Conservation (phyloP, 306 rosid species). For the Dicorynia guianensis region DNA sequence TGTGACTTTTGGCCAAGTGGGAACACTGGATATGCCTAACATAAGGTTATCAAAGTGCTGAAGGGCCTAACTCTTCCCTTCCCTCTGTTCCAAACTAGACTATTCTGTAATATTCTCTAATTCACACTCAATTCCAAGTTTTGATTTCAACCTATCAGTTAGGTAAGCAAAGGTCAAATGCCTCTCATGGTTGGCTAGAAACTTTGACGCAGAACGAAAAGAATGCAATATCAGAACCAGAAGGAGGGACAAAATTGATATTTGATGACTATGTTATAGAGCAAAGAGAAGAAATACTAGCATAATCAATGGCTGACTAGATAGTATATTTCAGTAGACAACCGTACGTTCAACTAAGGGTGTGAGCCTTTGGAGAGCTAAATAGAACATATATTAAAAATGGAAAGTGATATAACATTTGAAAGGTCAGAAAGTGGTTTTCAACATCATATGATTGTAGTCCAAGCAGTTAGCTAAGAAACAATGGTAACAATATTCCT, state of each 20-base stretch:
- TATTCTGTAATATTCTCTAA: constrained; percentile 25
- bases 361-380: not conserved
- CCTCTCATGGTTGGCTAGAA: constrained; percentile 27
- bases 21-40: constrained; percentile 48
- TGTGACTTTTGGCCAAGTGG: constrained; percentile 41
- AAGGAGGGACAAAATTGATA: constrained; percentile 12
- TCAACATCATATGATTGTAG: not conserved
- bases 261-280: not conserved
- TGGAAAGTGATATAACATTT: not conserved
- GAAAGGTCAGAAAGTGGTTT: constrained; percentile 20
- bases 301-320: constrained; percentile 15
- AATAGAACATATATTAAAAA: not conserved
- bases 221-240: not conserved
- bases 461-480: constrained; percentile 36
- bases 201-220: constrained; percentile 17
- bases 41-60: constrained; percentile 45
- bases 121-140: constrained; percentile 40
- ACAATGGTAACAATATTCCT: constrained; percentile 19
- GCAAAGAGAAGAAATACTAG: not conserved
- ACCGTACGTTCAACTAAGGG: not conserved
- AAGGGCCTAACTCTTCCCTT: constrained; percentile 57
- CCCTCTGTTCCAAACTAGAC: constrained; percentile 44
- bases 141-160: constrained; percentile 40
- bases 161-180: constrained; percentile 31
- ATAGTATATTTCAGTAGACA: not conserved